Evolutionary conservation across 495 filamentous ascomycete genomes (phyloP).

Genomic region (Acidomyces sp.): DNA sequence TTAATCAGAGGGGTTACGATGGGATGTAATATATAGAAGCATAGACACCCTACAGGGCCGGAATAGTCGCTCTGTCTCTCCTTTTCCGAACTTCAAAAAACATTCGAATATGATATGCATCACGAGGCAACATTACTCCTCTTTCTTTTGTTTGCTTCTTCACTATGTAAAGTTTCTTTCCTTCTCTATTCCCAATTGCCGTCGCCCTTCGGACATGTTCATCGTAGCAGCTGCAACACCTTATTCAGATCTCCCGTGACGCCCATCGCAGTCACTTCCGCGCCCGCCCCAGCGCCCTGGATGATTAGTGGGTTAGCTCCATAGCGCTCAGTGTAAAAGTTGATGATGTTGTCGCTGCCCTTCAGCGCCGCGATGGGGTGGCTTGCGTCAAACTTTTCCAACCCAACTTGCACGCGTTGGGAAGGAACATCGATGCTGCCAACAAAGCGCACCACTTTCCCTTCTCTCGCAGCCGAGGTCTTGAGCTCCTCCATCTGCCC

Average conservation of each 20-base stretch:
- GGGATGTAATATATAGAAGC: no score
- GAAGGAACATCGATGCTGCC: conserved; percentile 74
- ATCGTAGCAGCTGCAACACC: conserved; percentile 41
- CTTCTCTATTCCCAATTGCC: no score
- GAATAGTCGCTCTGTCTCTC: no score
- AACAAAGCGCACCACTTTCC: conserved; percentile 88
- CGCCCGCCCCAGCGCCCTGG: conserved; percentile 84
- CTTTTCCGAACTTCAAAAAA: no score
- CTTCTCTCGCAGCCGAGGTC: conserved; percentile 59
- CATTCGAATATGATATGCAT: no score
- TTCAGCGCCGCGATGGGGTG: conserved; percentile 84
- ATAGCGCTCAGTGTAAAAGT: conserved; percentile 92
- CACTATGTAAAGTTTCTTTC: no score
- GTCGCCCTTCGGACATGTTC: no score
- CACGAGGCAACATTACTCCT: no score
- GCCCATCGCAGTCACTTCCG: conserved; percentile 92
- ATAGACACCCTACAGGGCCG: no score
- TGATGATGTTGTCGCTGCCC: conserved; percentile 96
- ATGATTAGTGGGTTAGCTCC: conserved; percentile 79
- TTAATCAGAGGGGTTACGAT: no score
- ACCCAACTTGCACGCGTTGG: conserved; percentile 69
- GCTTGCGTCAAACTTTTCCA: conserved; percentile 49
- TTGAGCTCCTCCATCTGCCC: conserved; percentile 71
- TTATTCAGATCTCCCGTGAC: conserved; percentile 82
- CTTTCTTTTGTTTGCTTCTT: no score